Base-by-base conservation (phyloP, 768 basidiomycete genomes). In the Suillus subluteus region DNA sequence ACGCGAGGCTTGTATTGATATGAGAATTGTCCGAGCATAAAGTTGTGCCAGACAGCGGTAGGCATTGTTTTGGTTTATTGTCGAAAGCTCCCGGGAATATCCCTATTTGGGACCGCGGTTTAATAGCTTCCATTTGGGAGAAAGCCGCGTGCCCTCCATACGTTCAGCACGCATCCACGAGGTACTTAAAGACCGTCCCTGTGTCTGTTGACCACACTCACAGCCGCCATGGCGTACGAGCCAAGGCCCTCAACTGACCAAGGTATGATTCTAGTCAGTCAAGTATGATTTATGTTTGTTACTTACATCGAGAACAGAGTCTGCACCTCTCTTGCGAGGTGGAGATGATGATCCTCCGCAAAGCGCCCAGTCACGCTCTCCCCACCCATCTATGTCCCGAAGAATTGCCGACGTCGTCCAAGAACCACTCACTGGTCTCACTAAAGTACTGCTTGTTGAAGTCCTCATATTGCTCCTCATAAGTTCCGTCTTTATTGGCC, bases 401-500 rank as follows among this genome's bases (percentile, higher is more conserved):
- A 72, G 74, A 50, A 73, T 91, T 54, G 82, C 86, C 35, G 78
- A 85, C 13, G 81, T 88, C 66, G 86, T 88, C 4, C 88, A 89
- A 69, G 91, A 94, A 72, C 91, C 91, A 1, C 85, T 98, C 43
- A 94, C 95, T 1, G 83, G 91, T 26, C 85, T 98, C 67, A 90
- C 94, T 61, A 92, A 94, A 81, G 81, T 94, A 62, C 88, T 99
- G 1, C 87, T 95, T 13, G 82, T 90, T 23, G 81, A 92, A 56
- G 85, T 87, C 0, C 84, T 99, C 67, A 77, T 92, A 35, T 83
- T 99, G 58, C 83, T 99, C 16, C 84, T 98, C 56, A 83, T 95
- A 58, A 89, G 87, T 69, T 91, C 93, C 8, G 84, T 94, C n/a
- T 96, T 97, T 78, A 90, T 96, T 67, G 97, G 97, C 12, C 82